Evolutionary conservation across 306 rosid genomes (phyloP).

Genomic region (Dryas alaskensis): DNA sequence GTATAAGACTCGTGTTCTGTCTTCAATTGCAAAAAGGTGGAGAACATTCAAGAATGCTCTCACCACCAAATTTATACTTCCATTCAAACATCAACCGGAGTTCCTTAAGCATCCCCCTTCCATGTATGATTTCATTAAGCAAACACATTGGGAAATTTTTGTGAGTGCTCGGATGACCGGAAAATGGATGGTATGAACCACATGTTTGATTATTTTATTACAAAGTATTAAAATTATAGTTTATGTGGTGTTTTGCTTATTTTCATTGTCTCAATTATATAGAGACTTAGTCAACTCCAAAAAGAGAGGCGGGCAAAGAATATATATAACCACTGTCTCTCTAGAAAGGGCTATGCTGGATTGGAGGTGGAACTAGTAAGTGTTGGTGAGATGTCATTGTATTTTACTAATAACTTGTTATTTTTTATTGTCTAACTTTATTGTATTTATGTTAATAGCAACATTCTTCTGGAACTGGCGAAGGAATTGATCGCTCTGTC

Average conservation of each 20-base stretch:
- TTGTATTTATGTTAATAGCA: not conserved
- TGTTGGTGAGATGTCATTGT: not conserved
- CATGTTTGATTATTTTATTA: not conserved
- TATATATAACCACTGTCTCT: not conserved
- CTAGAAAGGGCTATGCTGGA: not conserved
- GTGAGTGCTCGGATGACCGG: not conserved
- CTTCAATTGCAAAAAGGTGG: not conserved
- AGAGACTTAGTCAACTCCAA: not conserved
- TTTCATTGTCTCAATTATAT: not conserved
- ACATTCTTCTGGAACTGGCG: not conserved
- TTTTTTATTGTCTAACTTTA: not conserved
- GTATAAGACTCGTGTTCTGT: too few relatives aligned
- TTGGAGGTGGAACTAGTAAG: not conserved
- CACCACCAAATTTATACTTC: not conserved
- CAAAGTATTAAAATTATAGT: not conserved
- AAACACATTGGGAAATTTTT: not conserved
- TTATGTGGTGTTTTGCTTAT: not conserved
- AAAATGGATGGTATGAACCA: not conserved
- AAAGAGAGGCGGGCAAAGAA: not conserved
- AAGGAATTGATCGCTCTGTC: not conserved
- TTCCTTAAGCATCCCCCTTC: not conserved
- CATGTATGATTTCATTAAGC: not conserved
- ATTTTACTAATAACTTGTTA: not conserved
- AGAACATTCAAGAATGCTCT: not conserved
- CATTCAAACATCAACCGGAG: not conserved